Evolutionary conservation across 2,329 filamentous ascomycete genomes (phyloP).

Genomic region (Blastomyces emzantsi): DNA sequence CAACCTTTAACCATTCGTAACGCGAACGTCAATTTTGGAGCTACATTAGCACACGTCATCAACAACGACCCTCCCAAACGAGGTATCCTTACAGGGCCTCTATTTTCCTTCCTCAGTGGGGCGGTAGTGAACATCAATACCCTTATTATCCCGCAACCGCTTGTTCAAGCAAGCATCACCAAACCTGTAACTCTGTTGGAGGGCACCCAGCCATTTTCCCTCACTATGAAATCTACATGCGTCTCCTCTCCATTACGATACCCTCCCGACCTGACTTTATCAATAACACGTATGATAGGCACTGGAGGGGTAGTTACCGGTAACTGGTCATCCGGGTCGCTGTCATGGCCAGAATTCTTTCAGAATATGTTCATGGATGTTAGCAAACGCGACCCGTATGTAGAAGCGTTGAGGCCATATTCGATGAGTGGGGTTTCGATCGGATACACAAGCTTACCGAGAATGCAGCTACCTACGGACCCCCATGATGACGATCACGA

Average conservation of each 20-base stretch:
- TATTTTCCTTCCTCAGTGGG: conserved; percentile 27
- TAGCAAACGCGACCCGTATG: background rate
- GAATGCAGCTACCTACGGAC: background rate
- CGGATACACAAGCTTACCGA: conserved; percentile 2
- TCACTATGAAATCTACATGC: conserved; percentile 25
- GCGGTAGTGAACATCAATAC: conserved; percentile 24
- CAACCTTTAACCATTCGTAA: conserved; percentile 24
- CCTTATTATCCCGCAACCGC: conserved; percentile 26
- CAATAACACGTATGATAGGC: conserved; percentile 27
- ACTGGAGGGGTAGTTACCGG: conserved; percentile 25
- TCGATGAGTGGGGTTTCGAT: conserved; percentile 5
- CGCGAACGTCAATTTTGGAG: conserved; percentile 26
- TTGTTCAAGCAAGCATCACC: conserved; percentile 23
- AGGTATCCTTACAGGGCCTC: conserved; percentile 12
- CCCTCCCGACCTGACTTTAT: conserved; percentile 27
- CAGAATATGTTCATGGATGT: conserved; percentile 17
- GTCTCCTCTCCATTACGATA: conserved; percentile 21
- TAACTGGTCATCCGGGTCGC: conserved; percentile 32
- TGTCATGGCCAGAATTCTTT: conserved; percentile 27
- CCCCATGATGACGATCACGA: conserved; percentile 11
- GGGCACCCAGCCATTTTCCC: conserved; percentile 27
- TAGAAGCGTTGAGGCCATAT: background rate
- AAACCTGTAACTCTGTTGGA: conserved; percentile 26
- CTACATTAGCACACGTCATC: conserved; percentile 25
- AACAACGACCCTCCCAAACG: conserved; percentile 22